Conservation (phyloP, 495 filamentous ascomycete species). For the Pyronema omphalodes region DNA sequence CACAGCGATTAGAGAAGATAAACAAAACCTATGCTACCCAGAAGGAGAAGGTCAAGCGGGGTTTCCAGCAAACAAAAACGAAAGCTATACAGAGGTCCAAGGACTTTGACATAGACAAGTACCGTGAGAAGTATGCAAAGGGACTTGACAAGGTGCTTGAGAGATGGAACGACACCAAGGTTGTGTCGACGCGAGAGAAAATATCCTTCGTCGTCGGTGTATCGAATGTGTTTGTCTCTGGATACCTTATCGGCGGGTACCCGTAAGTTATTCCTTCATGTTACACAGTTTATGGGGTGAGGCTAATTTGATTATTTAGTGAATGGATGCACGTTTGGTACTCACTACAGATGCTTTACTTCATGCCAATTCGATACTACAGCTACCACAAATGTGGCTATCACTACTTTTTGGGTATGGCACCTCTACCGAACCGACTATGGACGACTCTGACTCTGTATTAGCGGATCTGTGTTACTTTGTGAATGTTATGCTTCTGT, state of each 20-base stretch:
- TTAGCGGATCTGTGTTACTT: conserved; percentile 78
- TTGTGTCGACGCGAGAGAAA: conserved; percentile 82
- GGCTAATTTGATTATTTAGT: conserved; percentile 11
- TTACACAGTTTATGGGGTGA: neutral
- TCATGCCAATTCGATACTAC: conserved; percentile 89
- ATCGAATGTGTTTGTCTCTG: conserved; percentile 90
- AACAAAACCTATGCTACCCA: conserved; percentile 52
- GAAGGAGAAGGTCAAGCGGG: conserved; percentile 49
- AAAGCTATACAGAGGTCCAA: conserved; percentile 33
- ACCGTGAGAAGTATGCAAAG: conserved; percentile 64
- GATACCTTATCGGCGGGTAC: conserved; percentile 73
- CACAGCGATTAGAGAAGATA: conserved; percentile 72
- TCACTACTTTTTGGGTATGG: conserved; percentile 69
- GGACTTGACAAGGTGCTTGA: conserved; percentile 72
- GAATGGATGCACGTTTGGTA: conserved; percentile 88
- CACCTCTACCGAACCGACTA: neutral
- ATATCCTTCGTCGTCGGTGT: conserved; percentile 88
- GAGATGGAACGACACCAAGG: conserved; percentile 74
- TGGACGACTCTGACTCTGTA: neutral
- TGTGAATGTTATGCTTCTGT: conserved; percentile 69
- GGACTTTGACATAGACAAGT: conserved; percentile 84
- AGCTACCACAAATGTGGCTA: conserved; percentile 78
- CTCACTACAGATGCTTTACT: conserved; percentile 65
- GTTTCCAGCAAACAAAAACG: conserved; percentile 33
- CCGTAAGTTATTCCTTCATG: conserved; percentile 28